Evolutionary conservation across 2,329 filamentous ascomycete genomes (phyloP).

Genomic region (Colletotrichum kahawae): DNA sequence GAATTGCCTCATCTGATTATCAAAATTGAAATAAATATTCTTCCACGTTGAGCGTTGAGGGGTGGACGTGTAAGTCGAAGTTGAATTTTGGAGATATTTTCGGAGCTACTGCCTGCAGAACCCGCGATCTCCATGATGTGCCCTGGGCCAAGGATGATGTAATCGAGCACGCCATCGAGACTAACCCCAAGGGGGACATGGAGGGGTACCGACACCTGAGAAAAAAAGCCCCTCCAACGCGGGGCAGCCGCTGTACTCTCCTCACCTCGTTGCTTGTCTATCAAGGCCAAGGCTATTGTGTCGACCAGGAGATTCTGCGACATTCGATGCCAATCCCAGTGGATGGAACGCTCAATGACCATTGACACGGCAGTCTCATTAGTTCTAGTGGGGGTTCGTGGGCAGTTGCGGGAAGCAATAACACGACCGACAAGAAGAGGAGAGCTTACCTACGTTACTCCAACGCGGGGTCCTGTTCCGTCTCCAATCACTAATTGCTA

Average conservation of each 20-base stretch:
- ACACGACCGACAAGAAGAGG: neutral
- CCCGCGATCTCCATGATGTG: constrained; percentile 6
- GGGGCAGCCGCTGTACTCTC: neutral
- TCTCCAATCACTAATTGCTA: neutral
- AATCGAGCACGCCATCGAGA: constrained; percentile 20
- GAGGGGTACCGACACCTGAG: constrained; percentile 17
- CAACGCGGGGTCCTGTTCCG: neutral
- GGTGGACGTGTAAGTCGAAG: neutral
- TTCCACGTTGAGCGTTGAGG: neutral
- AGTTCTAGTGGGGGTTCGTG: neutral
- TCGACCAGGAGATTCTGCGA: constrained; percentile 3
- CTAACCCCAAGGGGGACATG: constrained; percentile 5
- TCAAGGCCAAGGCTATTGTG: neutral
- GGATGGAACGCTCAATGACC: neutral
- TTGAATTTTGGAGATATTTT: neutral
- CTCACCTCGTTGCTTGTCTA: neutral
- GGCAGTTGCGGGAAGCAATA: neutral
- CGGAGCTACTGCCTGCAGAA: neutral
- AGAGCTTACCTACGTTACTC: neutral
- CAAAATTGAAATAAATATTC: neutral
- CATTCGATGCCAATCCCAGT: neutral
- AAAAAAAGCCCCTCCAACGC: constrained; percentile 18
- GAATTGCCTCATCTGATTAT: neutral
- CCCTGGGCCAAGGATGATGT: constrained; percentile 21
- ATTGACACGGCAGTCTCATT: neutral